Evolutionary conservation across 148 eudicot species (phyloP).

Genomic region (Nepenthes gracilis): DNA sequence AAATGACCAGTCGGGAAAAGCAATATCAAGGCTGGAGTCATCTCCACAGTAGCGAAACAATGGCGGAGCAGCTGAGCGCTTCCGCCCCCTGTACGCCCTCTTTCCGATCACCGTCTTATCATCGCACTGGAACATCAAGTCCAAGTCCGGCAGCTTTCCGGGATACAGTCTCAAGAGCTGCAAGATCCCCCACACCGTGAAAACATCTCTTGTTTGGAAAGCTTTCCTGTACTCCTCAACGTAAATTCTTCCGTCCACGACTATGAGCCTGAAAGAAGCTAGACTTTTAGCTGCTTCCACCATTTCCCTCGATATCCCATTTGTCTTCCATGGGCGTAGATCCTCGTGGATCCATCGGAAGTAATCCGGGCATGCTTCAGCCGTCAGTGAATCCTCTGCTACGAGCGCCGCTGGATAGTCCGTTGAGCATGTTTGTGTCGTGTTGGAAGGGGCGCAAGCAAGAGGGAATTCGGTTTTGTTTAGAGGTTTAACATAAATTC

Average conservation of each 20-base stretch:
- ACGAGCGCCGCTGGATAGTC: constrained; percentile 6
- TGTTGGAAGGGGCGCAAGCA: constrained; percentile 1
- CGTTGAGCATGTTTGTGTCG: constrained; percentile 17
- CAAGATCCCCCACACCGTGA: constrained; percentile 43
- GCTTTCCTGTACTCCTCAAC: constrained; percentile 18
- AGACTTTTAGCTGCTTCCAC: constrained; percentile 21
- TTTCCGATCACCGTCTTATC: constrained; percentile 27
- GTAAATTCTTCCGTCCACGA: constrained; percentile 46
- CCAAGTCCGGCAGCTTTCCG: constrained; percentile 37
- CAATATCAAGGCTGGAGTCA: constrained; percentile 26
- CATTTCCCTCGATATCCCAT: constrained; percentile 41
- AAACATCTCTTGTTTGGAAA: constrained; percentile 43
- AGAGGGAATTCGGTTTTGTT: background rate
- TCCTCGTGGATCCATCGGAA: constrained; percentile 68
- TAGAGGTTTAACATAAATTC: background rate
- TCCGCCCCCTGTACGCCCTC: constrained; percentile 7
- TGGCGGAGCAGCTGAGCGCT: constrained; percentile 12
- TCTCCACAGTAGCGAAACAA: constrained; percentile 50
- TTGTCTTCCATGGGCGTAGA: constrained; percentile 42
- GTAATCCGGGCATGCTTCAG: constrained; percentile 33
- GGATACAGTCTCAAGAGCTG: constrained; percentile 40
- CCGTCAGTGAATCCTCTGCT: constrained; percentile 1
- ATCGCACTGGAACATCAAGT: constrained; percentile 29
- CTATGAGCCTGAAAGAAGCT: constrained; percentile 31
- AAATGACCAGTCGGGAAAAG: constrained; percentile 53